Conservation (phyloP, 148 eudicot species). For the Chenopodium album region DNA sequence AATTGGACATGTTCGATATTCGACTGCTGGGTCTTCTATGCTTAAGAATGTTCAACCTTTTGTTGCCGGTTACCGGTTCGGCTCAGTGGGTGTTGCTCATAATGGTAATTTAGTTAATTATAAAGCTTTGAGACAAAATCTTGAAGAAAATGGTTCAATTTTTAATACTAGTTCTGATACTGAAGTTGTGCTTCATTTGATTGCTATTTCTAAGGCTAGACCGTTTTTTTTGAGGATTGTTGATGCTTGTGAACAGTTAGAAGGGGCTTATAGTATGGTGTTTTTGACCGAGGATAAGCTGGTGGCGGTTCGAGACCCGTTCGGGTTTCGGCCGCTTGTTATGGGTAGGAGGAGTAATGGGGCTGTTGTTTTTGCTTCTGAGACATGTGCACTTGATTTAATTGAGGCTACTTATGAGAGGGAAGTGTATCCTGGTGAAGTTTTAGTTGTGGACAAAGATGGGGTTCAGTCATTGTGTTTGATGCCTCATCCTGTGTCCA, state of each 20-base stretch:
- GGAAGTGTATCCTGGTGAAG: conserved; percentile 81
- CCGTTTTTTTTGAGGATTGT: conserved; percentile 49
- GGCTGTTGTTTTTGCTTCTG: conserved; percentile 82
- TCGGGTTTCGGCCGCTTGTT: conserved; percentile 81
- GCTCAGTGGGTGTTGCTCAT: conserved; percentile 83
- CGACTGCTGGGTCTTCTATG: conserved; percentile 76
- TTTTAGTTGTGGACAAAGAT: conserved; percentile 75
- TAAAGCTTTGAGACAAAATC: conserved; percentile 39
- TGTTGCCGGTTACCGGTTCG: conserved; percentile 64
- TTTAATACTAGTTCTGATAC: conserved; percentile 79
- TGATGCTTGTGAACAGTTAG: conserved; percentile 52
- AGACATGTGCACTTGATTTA: conserved; percentile 86
- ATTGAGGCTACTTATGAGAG: conserved; percentile 80
- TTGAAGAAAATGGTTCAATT: conserved; percentile 66
- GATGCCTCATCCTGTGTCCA: conserved; percentile 62
- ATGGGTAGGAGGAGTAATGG: conserved; percentile 92
- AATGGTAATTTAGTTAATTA: conserved; percentile 85
- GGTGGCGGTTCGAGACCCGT: conserved; percentile 84
- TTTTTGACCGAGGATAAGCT: conserved; percentile 74
- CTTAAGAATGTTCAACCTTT: conserved; percentile 85
- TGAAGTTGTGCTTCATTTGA: conserved; percentile 75
- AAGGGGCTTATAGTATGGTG: conserved; percentile 90
- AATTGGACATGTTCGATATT: conserved; percentile 82
- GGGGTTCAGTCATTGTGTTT: conserved; percentile 56
- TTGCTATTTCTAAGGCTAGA: conserved; percentile 54